phyloP scores from a whole-genome alignment of 768 basidiomycete species.

The Amanita pseudoporphyria region DNA sequence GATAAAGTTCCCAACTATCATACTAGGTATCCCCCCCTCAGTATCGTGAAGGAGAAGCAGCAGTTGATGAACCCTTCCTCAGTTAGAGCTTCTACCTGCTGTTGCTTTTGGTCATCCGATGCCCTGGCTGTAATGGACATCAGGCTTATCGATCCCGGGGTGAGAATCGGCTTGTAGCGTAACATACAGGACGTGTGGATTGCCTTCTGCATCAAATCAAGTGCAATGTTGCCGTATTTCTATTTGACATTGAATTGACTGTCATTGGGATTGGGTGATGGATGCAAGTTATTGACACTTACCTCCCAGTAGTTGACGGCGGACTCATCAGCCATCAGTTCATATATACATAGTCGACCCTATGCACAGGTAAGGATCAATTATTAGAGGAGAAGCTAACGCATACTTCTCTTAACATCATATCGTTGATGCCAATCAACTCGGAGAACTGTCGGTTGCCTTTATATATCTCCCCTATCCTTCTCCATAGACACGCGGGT shows the following conservation, averaged over 20 bases:
- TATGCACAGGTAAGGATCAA: slow-evolving; percentile 18
- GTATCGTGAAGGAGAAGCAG: slow-evolving; percentile 87
- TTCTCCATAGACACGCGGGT: slow-evolving; percentile 91
- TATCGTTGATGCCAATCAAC: slow-evolving; percentile 78
- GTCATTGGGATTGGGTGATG: no score
- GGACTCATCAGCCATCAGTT: slow-evolving; percentile 95
- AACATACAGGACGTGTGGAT: slow-evolving; percentile 88
- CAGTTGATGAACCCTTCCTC: slow-evolving; percentile 79
- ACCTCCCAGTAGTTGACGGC: slow-evolving; percentile 99
- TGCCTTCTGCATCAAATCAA: slow-evolving; percentile 86
- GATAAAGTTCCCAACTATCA: slow-evolving; percentile 89
- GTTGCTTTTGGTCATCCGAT: slow-evolving; percentile 16
- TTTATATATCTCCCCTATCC: slow-evolving; percentile 98
- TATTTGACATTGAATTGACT: slow-evolving; percentile 18
- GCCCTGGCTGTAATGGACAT: slow-evolving; percentile 18
- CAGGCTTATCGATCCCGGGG: slow-evolving; percentile 25
- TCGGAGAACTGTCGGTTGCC: slow-evolving; percentile 95
- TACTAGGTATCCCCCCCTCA: slow-evolving; percentile 77
- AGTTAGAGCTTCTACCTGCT: slow-evolving; percentile 20
- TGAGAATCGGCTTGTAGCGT: slow-evolving; percentile 63
- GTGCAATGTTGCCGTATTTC: slow-evolving; percentile 94
- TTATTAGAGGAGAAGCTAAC: background rate
- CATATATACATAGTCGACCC: slow-evolving; percentile 93
- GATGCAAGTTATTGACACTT: slow-evolving; percentile 4
- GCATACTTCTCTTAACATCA: slow-evolving; percentile 74